Percentiles rank a stretch among this genome's conserved stretches.
Conservation (phyloP, 108 stramenopile species). For the Pinguiococcus pyrenoidosus region DNA sequence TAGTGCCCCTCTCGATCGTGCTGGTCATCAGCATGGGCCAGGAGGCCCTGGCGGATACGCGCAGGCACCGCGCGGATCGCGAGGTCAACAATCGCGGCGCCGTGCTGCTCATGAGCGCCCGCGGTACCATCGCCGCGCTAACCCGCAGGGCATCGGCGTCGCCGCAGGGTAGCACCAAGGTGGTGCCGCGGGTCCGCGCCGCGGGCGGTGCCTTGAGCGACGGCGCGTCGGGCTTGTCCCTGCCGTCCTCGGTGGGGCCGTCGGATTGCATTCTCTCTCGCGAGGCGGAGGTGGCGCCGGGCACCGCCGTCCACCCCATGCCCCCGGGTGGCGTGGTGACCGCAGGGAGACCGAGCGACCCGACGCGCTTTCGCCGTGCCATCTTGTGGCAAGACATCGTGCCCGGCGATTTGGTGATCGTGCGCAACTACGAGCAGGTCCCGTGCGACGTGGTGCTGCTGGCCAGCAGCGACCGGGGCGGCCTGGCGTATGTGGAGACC, state of each 20-base stretch:
- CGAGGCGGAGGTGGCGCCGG: too few species aligned
- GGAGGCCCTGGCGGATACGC: slow-evolving; percentile 13
- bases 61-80: slow-evolving; percentile 15
- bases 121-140: not conserved
- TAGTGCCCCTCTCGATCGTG: slow-evolving; percentile 26
- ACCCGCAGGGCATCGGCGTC: too few species aligned
- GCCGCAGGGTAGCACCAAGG: too few species aligned
- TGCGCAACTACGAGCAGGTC: slow-evolving; percentile 3
- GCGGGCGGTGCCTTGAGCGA: too few species aligned
- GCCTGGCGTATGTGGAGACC: slow-evolving; percentile 35
- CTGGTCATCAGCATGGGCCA: slow-evolving; percentile 29
- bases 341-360: not conserved
- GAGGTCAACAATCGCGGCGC: slow-evolving; percentile 1
- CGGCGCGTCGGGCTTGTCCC: too few species aligned
- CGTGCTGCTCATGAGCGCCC: not conserved
- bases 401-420: slow-evolving; percentile 23
- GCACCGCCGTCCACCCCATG: slow-evolving; percentile 12
- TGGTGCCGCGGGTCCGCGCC: too few species aligned
- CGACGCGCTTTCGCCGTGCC: not conserved
- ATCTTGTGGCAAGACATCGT: slow-evolving; percentile 17
- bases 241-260: too few species aligned
- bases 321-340: slow-evolving; percentile 10
- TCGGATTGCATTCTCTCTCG: too few species aligned
- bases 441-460: slow-evolving; percentile 10
- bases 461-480: slow-evolving; percentile 2